phyloP scores from a whole-genome alignment of 352 stramenopile species.

The Phytophthora constricta region DNA sequence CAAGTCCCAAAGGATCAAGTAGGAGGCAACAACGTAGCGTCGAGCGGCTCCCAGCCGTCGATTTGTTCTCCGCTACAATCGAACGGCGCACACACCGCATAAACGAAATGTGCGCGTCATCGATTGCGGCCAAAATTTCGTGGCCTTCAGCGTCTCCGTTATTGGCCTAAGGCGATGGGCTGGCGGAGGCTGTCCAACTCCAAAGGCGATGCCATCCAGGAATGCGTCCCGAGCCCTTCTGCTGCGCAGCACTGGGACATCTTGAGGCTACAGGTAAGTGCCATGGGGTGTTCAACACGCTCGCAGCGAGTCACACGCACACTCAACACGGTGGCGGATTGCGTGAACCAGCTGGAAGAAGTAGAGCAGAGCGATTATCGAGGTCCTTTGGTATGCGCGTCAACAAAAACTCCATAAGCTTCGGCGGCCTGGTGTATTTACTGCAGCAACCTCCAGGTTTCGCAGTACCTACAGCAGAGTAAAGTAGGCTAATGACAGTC shows the following conservation, averaged over 20 bases:
- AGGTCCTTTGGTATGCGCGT: neutral
- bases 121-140: conserved; percentile 22
- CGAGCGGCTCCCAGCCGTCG: conserved; percentile 24
- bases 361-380: neutral
- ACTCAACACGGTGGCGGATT: conserved; percentile 22
- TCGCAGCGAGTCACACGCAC: conserved; percentile 5
- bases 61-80: conserved; percentile 36
- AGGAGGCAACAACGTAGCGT: conserved; percentile 27
- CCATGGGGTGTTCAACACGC: conserved; percentile 14
- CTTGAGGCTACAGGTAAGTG: neutral
- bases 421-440: neutral
- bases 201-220: conserved; percentile 20
- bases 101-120: conserved; percentile 22
- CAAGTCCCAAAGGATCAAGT: conserved; percentile 34
- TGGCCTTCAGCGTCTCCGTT: neutral
- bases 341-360: conserved; percentile 15
- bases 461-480: neutral
- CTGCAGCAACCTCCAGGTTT: neutral
- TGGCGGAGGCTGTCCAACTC: conserved; percentile 7
- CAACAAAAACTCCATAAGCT: neutral
- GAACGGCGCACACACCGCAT: conserved; percentile 16
- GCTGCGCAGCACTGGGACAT: conserved; percentile 20
- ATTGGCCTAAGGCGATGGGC: conserved; percentile 23
- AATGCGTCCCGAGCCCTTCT: conserved; percentile 22
- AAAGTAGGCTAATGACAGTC: neutral